Percentiles rank a stretch among this genome's conserved stretches.
phyloP scores from a whole-genome alignment of 805 yeast genomes.

The Starmerella riodocensis region DNA sequence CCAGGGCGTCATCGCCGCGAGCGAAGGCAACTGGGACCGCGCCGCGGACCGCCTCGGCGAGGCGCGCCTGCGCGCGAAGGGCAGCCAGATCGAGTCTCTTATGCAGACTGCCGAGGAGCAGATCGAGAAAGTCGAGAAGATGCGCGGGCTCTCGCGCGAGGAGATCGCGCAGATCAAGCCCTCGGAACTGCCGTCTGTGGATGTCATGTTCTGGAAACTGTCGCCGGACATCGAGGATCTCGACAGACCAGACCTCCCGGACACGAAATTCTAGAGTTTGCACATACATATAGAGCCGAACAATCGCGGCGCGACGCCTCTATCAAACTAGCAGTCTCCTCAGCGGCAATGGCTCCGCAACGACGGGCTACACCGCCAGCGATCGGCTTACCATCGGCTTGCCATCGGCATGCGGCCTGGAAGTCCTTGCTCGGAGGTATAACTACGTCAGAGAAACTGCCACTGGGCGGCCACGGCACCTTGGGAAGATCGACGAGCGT shows the following conservation, averaged over 20 bases:
- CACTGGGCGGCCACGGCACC: too few species aligned
- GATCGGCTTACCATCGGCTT: too few species aligned
- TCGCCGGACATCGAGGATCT: constrained; percentile 12
- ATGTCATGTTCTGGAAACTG: constrained; percentile 21
- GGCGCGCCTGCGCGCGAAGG: constrained; percentile 56
- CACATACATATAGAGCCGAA: too few species aligned
- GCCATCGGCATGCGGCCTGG: too few species aligned
- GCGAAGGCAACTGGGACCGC: constrained; percentile 39
- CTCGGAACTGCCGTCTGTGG: constrained; percentile 15
- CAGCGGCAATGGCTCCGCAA: too few species aligned
- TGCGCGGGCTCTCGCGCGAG: constrained; percentile 5
- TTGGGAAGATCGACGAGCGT: too few species aligned
- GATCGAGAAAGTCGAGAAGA: constrained; percentile 37
- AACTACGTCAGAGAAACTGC: too few species aligned
- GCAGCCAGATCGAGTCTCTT: constrained; percentile 50
- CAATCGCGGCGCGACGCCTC: too few species aligned
- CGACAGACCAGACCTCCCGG: constrained; percentile 15
- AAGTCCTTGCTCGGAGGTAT: too few species aligned
- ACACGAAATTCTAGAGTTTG: constrained; percentile 6
- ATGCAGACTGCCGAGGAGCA: constrained; percentile 55
- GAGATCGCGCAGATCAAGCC: constrained; percentile 8
- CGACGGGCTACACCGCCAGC: too few species aligned
- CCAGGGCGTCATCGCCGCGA: constrained; percentile 64
- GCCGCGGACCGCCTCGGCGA: constrained; percentile 55
- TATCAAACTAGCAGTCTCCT: too few species aligned